Evolutionary conservation across 2,329 filamentous ascomycete genomes (phyloP).

Genomic region (Nigrospora sphaerica): DNA sequence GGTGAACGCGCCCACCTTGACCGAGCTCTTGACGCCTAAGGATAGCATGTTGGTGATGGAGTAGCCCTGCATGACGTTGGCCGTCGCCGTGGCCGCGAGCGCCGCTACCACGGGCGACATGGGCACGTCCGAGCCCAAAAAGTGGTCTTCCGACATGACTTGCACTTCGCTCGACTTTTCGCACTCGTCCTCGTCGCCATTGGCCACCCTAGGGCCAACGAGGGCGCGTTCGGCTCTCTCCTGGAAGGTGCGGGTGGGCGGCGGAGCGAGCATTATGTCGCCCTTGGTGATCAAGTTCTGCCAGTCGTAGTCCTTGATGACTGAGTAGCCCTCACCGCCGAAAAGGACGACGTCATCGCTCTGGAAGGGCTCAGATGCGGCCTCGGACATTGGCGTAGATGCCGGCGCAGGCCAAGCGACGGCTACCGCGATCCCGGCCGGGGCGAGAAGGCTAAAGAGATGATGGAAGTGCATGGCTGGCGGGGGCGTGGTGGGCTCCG

Average conservation of each 20-base stretch:
- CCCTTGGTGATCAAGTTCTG: background rate
- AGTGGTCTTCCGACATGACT: constrained; percentile 15
- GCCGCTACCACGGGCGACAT: constrained; percentile 27
- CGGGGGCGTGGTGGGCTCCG: too few relatives aligned
- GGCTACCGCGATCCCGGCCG: too few relatives aligned
- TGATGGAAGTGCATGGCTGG: too few relatives aligned
- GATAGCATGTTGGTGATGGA: constrained; percentile 22
- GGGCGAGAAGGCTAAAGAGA: too few relatives aligned
- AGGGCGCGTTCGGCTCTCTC: too few relatives aligned
- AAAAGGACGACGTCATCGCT: background rate
- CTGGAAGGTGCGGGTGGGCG: background rate
- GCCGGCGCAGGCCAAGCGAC: too few relatives aligned
- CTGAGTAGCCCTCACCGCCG: background rate
- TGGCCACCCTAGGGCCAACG: too few relatives aligned
- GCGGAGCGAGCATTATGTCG: background rate
- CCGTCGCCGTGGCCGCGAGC: constrained; percentile 16
- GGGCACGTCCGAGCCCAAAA: constrained; percentile 30
- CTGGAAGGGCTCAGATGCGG: too few relatives aligned
- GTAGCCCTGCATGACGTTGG: constrained; percentile 25
- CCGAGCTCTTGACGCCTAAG: constrained; percentile 7
- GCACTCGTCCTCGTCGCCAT: constrained; percentile 8
- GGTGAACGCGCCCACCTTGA: background rate
- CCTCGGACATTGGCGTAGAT: too few relatives aligned
- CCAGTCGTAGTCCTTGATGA: background rate
- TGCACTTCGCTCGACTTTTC: constrained; percentile 14